Evolutionary conservation across 225 moss, liverwort and hornwort genomes (phyloP).

Genomic region (Sphagnum contortum): DNA sequence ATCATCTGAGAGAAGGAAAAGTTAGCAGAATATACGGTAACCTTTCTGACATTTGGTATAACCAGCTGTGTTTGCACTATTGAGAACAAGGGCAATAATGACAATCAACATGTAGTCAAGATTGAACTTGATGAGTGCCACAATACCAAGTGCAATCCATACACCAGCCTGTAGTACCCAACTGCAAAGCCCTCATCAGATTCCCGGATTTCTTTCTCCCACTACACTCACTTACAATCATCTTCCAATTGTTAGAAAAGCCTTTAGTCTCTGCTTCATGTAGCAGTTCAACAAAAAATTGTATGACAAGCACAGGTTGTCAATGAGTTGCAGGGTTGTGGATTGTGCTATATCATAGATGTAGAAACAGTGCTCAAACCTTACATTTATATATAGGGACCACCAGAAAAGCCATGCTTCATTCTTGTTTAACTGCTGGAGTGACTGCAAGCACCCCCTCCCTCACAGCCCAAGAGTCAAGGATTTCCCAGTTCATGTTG

Average conservation of each 20-base stretch:
- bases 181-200: no score
- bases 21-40: conserved; percentile 1
- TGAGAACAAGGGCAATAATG: conserved; percentile 63
- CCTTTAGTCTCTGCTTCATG: no score
- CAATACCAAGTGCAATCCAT: conserved; percentile 70
- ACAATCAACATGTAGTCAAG: conserved; percentile 83
- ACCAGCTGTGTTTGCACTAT: conserved; percentile 79
- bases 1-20: no score
- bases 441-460: conserved; percentile 20
- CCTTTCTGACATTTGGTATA: conserved; percentile 88
- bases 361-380: not conserved
- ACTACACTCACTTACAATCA: no score
- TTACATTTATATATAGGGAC: conserved; percentile 64
- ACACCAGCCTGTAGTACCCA: conserved; percentile 28
- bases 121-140: conserved; percentile 67
- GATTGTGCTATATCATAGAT: no score
- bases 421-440: conserved; percentile 58
- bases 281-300: no score
- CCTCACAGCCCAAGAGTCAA: no score
- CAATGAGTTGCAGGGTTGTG: no score
- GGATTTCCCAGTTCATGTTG: no score
- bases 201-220: no score
- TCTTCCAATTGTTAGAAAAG: no score
- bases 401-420: conserved; percentile 89
- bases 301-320: no score